Conservation (phyloP, 1,284 basidiomycete species). For the Boletus hoseneyae region DNA sequence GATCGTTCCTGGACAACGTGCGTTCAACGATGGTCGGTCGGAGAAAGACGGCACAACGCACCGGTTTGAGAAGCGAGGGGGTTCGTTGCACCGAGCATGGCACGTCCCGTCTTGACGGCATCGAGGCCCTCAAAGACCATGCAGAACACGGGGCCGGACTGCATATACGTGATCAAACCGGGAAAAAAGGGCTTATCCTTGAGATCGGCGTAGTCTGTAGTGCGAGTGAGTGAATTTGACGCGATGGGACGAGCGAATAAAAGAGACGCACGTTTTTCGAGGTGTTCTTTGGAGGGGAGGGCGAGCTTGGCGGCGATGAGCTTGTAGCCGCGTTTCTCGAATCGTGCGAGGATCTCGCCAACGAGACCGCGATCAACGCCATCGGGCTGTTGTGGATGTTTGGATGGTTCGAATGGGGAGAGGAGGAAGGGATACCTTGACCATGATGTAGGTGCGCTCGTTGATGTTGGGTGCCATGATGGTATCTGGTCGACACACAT, state of each 20-base stretch:
- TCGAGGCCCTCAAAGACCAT: conserved; percentile 98
- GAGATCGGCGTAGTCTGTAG: conserved; percentile 89
- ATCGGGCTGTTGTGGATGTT: conserved; percentile 66
- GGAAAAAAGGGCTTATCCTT: conserved; percentile 91
- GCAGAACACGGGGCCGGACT: conserved; percentile 91
- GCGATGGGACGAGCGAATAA: background rate
- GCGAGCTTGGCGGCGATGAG: conserved; percentile 87
- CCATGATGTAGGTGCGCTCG: conserved; percentile 88
- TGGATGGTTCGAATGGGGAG: background rate
- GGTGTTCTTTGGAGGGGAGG: conserved; percentile 73
- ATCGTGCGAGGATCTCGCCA: conserved; percentile 90
- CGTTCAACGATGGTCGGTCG: conserved; percentile 3
- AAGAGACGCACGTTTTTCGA: conserved; percentile 69
- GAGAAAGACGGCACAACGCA: conserved; percentile 29
- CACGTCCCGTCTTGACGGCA: conserved; percentile 94
- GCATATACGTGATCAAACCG: conserved; percentile 92
- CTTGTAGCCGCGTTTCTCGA: conserved; percentile 96
- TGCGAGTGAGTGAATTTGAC: conserved; percentile 11
- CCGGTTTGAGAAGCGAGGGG: conserved; percentile 88
- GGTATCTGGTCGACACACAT: conserved; percentile 26
- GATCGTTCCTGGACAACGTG: conserved; percentile 62
- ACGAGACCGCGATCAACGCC: conserved; percentile 95
- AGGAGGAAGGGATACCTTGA: conserved; percentile 58
- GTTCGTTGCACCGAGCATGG: conserved; percentile 97
- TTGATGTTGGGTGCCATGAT: conserved; percentile 34